Conservation (phyloP, 2,329 filamentous ascomycete genomes). For the Rhinocladiella mackenziei region DNA sequence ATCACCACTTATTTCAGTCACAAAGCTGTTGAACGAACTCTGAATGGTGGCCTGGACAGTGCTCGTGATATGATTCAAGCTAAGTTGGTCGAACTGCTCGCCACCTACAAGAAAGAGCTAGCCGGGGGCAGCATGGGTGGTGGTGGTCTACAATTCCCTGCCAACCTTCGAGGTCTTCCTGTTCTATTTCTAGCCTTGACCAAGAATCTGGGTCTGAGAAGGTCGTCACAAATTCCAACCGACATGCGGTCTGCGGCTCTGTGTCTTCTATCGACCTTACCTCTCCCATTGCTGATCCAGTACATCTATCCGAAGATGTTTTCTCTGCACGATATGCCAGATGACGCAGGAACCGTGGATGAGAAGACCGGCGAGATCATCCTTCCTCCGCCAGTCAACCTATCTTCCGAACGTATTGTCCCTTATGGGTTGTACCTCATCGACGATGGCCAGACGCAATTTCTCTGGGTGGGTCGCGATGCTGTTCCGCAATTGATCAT, state of each 20-base stretch:
- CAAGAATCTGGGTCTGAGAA: conserved; percentile 91
- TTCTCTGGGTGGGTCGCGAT: conserved; percentile 92
- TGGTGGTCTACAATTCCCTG: conserved; percentile 86
- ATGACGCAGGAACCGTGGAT: conserved; percentile 82
- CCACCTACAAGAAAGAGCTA: conserved; percentile 95
- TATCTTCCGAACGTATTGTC: conserved; percentile 82
- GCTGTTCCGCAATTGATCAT: conserved; percentile 81
- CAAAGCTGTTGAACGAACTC: conserved; percentile 88
- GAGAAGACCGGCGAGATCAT: conserved; percentile 82
- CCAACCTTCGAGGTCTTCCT: conserved; percentile 82
- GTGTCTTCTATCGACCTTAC: conserved; percentile 77
- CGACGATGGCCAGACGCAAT: conserved; percentile 95
- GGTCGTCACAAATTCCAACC: conserved; percentile 87
- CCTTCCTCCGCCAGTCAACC: conserved; percentile 76
- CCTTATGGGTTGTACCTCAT: conserved; percentile 92
- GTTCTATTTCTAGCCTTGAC: conserved; percentile 89
- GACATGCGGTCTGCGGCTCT: conserved; percentile 91
- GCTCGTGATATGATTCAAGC: conserved; percentile 85
- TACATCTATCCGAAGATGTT: conserved; percentile 63
- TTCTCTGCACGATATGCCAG: conserved; percentile 89
- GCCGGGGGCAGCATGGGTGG: conserved; percentile 93
- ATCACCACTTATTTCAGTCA: conserved; percentile 94
- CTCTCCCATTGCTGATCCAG: conserved; percentile 25
- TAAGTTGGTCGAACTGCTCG: conserved; percentile 86
- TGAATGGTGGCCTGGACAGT: conserved; percentile 82